A percentile compares a stretch with the other conserved stretches of the same genome.
Evolutionary conservation across 805 yeast species (phyloP).

Genomic region (Candida pseudoglaebosa): DNA sequence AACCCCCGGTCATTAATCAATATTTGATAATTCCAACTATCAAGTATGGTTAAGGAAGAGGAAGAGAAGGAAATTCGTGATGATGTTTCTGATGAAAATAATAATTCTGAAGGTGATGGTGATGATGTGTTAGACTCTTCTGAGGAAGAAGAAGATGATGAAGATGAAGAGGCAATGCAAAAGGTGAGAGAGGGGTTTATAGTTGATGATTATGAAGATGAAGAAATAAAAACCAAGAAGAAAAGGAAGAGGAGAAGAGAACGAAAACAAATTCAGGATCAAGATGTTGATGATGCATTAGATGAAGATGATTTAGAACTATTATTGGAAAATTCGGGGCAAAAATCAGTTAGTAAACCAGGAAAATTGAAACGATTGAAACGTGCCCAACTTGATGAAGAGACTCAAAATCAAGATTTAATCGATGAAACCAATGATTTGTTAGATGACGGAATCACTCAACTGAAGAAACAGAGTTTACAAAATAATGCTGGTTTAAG

Average conservation of each 20-base stretch:
- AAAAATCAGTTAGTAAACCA: slow-evolving; percentile 40
- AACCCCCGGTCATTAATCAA: neutral
- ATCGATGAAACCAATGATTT: slow-evolving; percentile 5
- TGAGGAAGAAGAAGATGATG: slow-evolving; percentile 85
- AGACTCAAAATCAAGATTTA: slow-evolving; percentile 7
- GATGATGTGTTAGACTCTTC: slow-evolving; percentile 58
- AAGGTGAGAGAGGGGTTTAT: slow-evolving; percentile 87
- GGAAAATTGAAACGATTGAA: slow-evolving; percentile 76
- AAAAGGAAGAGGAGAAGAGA: slow-evolving; percentile 35
- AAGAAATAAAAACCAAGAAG: slow-evolving; percentile 20
- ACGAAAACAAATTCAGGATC: slow-evolving; percentile 31
- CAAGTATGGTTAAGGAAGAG: slow-evolving; percentile 26
- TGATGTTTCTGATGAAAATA: slow-evolving; percentile 21
- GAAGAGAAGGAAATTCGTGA: slow-evolving; percentile 36
- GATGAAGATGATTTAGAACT: slow-evolving; percentile 96
- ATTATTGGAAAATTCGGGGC: slow-evolving; percentile 86
- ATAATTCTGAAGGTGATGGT: slow-evolving; percentile 32
- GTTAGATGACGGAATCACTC: slow-evolving; percentile 5
- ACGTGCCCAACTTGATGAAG: slow-evolving; percentile 47
- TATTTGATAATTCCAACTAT: slow-evolving; percentile 2
- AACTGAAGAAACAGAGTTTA: too few species aligned
- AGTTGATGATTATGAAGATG: slow-evolving; percentile 83
- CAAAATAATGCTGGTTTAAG: slow-evolving; percentile 40
- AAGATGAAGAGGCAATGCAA: slow-evolving; percentile 82
- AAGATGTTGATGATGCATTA: slow-evolving; percentile 52